Evolutionary conservation across 495 filamentous ascomycete species (phyloP).

Genomic region (Penicillium maclennaniae): DNA sequence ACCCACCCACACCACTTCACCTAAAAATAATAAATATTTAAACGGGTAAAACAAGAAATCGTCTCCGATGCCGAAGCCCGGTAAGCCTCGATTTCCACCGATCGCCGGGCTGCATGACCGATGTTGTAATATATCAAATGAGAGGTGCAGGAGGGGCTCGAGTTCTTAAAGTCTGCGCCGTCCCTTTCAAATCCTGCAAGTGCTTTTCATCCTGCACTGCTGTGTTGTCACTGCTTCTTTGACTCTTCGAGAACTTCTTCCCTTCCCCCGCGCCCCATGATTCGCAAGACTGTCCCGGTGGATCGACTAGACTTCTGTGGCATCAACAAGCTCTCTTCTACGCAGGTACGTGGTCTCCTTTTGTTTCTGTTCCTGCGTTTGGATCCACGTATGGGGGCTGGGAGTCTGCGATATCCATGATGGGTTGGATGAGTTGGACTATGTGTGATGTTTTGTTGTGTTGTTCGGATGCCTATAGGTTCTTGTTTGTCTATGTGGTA

Average conservation of each 20-base stretch:
- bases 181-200: slow-evolving; percentile 30
- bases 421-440: slow-evolving; percentile 1
- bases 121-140: slow-evolving; percentile 52
- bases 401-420: slow-evolving; percentile 13
- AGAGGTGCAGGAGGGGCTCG: slow-evolving; percentile 42
- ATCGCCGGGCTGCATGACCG: slow-evolving; percentile 50
- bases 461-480: not conserved
- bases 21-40: slow-evolving; percentile 1
- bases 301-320: slow-evolving; percentile 10
- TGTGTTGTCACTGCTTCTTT: slow-evolving; percentile 29
- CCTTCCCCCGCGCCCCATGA: slow-evolving; percentile 15
- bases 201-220: slow-evolving; percentile 25
- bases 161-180: slow-evolving; percentile 37
- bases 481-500: not conserved
- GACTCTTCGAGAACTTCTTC: slow-evolving; percentile 6
- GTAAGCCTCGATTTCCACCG: slow-evolving; percentile 33
- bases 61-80: slow-evolving; percentile 21
- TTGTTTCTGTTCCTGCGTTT: slow-evolving; percentile 19
- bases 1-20: slow-evolving; percentile 3
- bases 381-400: slow-evolving; percentile 24
- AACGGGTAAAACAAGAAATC: slow-evolving; percentile 2
- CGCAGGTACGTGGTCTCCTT: slow-evolving; percentile 14
- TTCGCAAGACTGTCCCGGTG: slow-evolving; percentile 14
- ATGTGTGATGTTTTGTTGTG: not conserved
- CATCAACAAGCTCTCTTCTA: slow-evolving; percentile 7